A percentile compares a stretch with the other conserved stretches of the same genome.
These are phyloP conservation scores for Piper longum DNA, from an alignment of 164 flowering plant species.

Conservation along the genomic window DNA sequence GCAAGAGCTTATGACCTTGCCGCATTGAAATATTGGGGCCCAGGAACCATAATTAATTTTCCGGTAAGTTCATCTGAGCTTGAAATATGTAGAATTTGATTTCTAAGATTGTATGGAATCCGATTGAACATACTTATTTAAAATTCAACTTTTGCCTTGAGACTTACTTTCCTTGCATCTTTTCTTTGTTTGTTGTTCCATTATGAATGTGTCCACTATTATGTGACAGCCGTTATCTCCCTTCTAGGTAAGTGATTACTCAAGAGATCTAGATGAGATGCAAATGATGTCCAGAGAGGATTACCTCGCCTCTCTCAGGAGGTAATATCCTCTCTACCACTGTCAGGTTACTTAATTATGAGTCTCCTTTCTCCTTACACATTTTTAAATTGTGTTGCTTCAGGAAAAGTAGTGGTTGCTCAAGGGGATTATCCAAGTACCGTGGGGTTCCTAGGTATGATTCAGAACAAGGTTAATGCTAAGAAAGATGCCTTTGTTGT, in stretches of 20 bases:
- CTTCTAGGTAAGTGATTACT: slow-evolving; percentile 85
- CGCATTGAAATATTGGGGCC: slow-evolving; percentile 97
- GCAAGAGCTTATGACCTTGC: slow-evolving; percentile 99
- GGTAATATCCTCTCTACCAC: slow-evolving; percentile 25
- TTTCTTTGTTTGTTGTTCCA: not conserved
- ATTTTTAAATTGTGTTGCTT: slow-evolving; percentile 17
- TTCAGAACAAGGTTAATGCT: too few species aligned
- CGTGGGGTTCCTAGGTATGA: slow-evolving; percentile 77
- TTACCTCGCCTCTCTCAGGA: slow-evolving; percentile 86
- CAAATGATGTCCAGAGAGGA: slow-evolving; percentile 89
- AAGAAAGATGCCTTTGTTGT: too few species aligned
- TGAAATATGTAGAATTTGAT: not conserved
- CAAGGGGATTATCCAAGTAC: slow-evolving; percentile 85
- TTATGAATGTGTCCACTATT: not conserved
- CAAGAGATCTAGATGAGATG: slow-evolving; percentile 98
- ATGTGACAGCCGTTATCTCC: not conserved
- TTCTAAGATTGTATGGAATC: not conserved
- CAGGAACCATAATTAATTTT: slow-evolving; percentile 96
- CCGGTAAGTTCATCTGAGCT: slow-evolving; percentile 44
- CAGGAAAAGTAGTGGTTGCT: slow-evolving; percentile 98
- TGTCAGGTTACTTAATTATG: not conserved
- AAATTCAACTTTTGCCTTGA: too few species aligned
- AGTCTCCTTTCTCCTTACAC: slow-evolving; percentile 9
- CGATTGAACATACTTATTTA: too few species aligned
- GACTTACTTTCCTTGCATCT: too few species aligned